Evolutionary conservation across 805 yeast genomes (phyloP).

Genomic region (Huiozyma naganishii): DNA sequence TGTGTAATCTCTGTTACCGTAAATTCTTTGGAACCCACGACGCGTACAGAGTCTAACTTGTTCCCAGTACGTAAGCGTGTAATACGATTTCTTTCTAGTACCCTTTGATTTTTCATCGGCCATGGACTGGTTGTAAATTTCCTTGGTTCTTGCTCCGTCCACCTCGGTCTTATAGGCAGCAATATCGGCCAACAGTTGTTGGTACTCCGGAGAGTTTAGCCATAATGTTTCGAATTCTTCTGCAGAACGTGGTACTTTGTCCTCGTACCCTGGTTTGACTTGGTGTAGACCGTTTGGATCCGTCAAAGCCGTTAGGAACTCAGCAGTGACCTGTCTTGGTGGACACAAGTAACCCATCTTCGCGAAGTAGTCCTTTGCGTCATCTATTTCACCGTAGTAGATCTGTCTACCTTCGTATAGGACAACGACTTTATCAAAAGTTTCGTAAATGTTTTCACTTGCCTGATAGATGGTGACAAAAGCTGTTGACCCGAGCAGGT

Average conservation of each 20-base stretch:
- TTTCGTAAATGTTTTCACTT: slow-evolving; percentile 42
- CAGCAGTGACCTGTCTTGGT: slow-evolving; percentile 50
- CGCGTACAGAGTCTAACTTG: slow-evolving; percentile 41
- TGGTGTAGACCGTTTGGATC: slow-evolving; percentile 40
- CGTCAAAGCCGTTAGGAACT: slow-evolving; percentile 49
- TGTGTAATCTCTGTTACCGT: slow-evolving; percentile 48
- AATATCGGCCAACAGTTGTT: slow-evolving; percentile 33
- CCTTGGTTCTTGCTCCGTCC: slow-evolving; percentile 27
- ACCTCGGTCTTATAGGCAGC: slow-evolving; percentile 26
- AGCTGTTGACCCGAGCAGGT: slow-evolving; percentile 39
- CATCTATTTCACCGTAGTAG: slow-evolving; percentile 41
- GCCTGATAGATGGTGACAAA: slow-evolving; percentile 53
- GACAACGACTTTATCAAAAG: slow-evolving; percentile 44
- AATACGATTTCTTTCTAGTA: slow-evolving; percentile 16
- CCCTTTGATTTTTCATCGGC: slow-evolving; percentile 22
- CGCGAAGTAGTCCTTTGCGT: slow-evolving; percentile 42
- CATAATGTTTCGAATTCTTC: slow-evolving; percentile 41
- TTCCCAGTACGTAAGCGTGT: slow-evolving; percentile 24
- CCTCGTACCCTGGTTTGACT: slow-evolving; percentile 35
- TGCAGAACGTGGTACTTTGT: slow-evolving; percentile 43
- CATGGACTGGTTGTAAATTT: slow-evolving; percentile 23
- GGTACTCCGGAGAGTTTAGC: slow-evolving; percentile 35
- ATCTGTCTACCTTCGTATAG: slow-evolving; percentile 44
- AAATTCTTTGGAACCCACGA: slow-evolving; percentile 45
- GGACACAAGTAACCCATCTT: slow-evolving; percentile 49